Percentiles rank a stretch among this genome's conserved stretches.
These are phyloP conservation scores for Waitea zeae DNA, from an alignment of 1,284 basidiomycete species.

Conservation along the genomic window DNA sequence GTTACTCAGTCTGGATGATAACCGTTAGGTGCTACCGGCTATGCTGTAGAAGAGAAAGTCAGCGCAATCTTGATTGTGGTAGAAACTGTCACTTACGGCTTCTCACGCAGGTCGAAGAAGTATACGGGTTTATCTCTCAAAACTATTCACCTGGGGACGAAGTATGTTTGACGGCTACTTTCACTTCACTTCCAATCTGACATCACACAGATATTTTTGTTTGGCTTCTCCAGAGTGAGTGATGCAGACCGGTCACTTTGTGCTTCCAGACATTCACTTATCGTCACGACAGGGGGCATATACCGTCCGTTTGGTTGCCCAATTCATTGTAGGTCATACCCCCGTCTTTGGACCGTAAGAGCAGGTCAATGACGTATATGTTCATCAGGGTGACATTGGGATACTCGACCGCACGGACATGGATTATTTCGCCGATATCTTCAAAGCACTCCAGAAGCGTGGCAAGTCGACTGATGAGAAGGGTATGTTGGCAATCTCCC, in stretches of 20 bases:
- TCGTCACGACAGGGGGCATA: slow-evolving; percentile 57
- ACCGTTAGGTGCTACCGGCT: too few species aligned
- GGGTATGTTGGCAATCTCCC: slow-evolving; percentile 18
- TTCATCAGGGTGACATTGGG: slow-evolving; percentile 43
- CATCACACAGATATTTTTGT: slow-evolving; percentile 46
- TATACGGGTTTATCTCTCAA: too few species aligned
- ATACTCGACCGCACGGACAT: slow-evolving; percentile 47
- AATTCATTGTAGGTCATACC: slow-evolving; percentile 35
- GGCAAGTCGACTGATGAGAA: slow-evolving; percentile 28
- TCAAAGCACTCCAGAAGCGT: slow-evolving; percentile 38
- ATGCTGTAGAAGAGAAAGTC: too few species aligned
- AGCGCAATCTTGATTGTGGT: too few species aligned
- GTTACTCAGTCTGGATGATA: too few species aligned
- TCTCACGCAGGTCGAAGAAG: too few species aligned
- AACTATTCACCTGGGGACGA: too few species aligned
- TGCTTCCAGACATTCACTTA: slow-evolving; percentile 4
- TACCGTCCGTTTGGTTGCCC: slow-evolving; percentile 51
- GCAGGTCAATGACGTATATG: too few species aligned
- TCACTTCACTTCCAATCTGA: too few species aligned
- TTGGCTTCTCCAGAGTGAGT: slow-evolving; percentile 52
- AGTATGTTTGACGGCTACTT: too few species aligned
- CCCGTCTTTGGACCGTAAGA: too few species aligned
- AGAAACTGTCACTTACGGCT: too few species aligned
- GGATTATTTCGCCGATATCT: slow-evolving; percentile 50
- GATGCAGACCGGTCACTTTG: not conserved